A percentile compares a stretch with the other conserved stretches of the same genome.
Evolutionary conservation across 2,329 filamentous ascomycete species (phyloP).

Genomic region (Aspergillus spinulosporus): DNA sequence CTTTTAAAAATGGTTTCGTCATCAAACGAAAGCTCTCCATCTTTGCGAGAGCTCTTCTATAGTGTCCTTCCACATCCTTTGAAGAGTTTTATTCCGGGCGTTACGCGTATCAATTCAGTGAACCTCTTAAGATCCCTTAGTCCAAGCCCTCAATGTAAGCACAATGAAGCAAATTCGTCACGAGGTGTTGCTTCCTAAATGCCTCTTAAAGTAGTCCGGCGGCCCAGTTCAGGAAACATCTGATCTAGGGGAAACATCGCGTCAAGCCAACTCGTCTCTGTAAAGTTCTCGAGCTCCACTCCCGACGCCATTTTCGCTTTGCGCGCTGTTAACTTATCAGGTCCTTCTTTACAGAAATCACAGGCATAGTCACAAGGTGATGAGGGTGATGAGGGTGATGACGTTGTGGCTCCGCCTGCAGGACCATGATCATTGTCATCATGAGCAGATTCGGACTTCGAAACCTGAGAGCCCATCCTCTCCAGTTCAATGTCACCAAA

Average conservation of each 20-base stretch:
- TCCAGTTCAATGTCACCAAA: conserved; percentile 64
- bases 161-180: no score
- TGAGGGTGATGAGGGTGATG: neutral
- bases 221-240: conserved; percentile 18
- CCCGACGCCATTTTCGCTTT: conserved; percentile 45
- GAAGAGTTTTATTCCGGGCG: no score
- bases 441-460: conserved; percentile 26
- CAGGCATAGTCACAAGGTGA: conserved; percentile 69
- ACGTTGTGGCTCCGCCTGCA: neutral
- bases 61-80: no score
- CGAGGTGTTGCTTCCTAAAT: no score
- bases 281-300: conserved; percentile 15
- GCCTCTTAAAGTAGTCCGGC: neutral
- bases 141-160: no score
- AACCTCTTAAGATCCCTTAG: no score
- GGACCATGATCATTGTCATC: neutral
- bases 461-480: conserved; percentile 31
- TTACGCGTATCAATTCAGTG: no score
- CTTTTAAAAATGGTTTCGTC: neutral
- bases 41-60: neutral
- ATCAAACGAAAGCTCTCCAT: neutral
- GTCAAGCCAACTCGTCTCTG: conserved; percentile 9
- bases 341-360: conserved; percentile 72
- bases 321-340: conserved; percentile 56
- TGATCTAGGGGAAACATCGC: conserved; percentile 17